phyloP scores from a whole-genome alignment of 225 moss, liverwort and hornwort genomes.

The Physcomitrium patens region DNA sequence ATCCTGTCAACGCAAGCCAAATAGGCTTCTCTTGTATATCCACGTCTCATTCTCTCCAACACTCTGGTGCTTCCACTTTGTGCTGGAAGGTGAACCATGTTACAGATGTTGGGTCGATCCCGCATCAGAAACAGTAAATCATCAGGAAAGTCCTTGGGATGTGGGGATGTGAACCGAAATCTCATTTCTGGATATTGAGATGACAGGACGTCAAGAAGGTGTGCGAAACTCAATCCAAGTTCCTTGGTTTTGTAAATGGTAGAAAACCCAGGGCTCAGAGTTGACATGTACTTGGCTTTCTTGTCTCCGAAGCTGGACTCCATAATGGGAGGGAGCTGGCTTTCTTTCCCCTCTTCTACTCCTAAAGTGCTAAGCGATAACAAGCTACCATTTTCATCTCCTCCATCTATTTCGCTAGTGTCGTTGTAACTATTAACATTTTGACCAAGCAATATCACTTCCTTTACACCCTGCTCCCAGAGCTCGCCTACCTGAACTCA shows the following conservation, averaged over 20 bases:
- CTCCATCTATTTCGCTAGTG: constrained; percentile 57
- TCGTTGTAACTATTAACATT: constrained; percentile 99
- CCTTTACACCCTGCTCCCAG: constrained; percentile 96
- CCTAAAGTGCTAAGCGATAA: constrained; percentile 47
- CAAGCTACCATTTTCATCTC: constrained; percentile 55
- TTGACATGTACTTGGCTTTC: constrained; percentile 59
- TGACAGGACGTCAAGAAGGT: constrained; percentile 87
- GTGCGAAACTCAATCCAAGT: constrained; percentile 77
- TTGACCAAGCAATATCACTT: constrained; percentile 92
- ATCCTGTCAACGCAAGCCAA: constrained; percentile 84
- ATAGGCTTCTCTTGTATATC: constrained; percentile 89
- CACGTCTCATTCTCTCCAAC: constrained; percentile 90
- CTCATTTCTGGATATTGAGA: constrained; percentile 80
- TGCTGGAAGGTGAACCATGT: constrained; percentile 92
- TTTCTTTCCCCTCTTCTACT: constrained; percentile 31
- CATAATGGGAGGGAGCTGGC: constrained; percentile 28
- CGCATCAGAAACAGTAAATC: constrained; percentile 88
- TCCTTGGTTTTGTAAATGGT: constrained; percentile 86
- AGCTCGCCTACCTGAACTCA: constrained; percentile 77
- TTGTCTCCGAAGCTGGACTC: constrained; percentile 40
- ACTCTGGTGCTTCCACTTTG: constrained; percentile 91
- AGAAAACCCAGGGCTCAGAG: constrained; percentile 89
- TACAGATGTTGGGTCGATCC: constrained; percentile 86
- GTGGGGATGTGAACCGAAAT: constrained; percentile 93
- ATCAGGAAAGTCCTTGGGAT: constrained; percentile 95